These are phyloP conservation scores for Zostera marina DNA, from an alignment of 116 monocot genomes.

Conservation along the genomic window DNA sequence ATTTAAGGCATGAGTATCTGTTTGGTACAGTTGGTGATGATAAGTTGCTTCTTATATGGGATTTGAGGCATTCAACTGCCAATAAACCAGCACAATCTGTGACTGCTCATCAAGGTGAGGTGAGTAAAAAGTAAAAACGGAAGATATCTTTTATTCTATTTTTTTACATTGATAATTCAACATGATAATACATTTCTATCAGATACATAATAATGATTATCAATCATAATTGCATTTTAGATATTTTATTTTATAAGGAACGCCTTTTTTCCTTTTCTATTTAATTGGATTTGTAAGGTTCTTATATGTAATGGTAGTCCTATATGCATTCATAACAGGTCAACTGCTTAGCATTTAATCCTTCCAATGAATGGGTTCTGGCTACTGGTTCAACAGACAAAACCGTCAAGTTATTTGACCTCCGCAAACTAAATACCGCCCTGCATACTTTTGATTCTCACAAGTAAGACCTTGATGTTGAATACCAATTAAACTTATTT, in stretches of 20 bases:
- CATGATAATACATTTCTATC: background rate
- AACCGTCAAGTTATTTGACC: conserved; percentile 96
- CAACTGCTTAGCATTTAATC: conserved; percentile 94
- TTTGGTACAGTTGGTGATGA: conserved; percentile 99
- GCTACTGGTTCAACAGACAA: conserved; percentile 97
- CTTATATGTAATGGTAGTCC: background rate
- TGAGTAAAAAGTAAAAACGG: conserved; percentile 14
- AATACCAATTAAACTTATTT: background rate
- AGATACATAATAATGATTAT: background rate
- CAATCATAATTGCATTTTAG: background rate
- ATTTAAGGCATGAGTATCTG: conserved; percentile 83
- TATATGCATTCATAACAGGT: conserved; percentile 31
- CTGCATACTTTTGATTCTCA: conserved; percentile 78
- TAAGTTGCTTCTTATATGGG: conserved; percentile 81
- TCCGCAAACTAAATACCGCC: conserved; percentile 59
- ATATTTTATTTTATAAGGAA: background rate
- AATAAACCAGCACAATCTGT: conserved; percentile 75
- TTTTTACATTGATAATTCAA: conserved; percentile 4
- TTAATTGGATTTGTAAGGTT: background rate
- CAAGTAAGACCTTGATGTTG: conserved; percentile 41
- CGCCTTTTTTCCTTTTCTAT: background rate
- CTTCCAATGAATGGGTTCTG: conserved; percentile 96
- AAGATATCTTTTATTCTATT: background rate
- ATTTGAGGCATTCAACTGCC: conserved; percentile 42
- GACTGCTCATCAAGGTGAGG: conserved; percentile 94